These are phyloP conservation scores for Fonsecaea erecta DNA, from an alignment of 2,329 filamentous ascomycete species.

Conservation along the genomic window DNA sequence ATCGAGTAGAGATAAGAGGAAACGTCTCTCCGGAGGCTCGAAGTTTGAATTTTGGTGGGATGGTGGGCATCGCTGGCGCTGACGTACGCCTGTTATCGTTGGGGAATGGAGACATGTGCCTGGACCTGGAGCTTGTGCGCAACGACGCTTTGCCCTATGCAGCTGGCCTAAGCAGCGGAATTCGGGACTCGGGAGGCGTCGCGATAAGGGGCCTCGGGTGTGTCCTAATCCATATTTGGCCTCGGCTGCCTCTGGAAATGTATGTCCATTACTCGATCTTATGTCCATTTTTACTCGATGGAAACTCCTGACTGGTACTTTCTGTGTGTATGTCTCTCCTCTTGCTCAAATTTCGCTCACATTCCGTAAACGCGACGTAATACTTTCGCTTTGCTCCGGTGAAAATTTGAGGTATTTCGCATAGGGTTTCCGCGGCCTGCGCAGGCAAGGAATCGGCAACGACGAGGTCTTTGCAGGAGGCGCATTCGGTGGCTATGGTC, in stretches of 20 bases:
- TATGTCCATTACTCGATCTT: constrained; percentile 34
- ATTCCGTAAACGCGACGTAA: background rate
- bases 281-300: constrained; percentile 35
- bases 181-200: constrained; percentile 1
- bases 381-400: background rate
- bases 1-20: constrained; percentile 34
- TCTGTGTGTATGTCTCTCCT: constrained; percentile 8
- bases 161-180: constrained; percentile 16
- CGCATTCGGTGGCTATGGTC: background rate
- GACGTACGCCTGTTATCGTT: constrained; percentile 28
- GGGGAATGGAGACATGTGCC: constrained; percentile 19
- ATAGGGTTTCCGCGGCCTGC: constrained; percentile 4
- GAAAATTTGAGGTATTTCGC: background rate
- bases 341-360: constrained; percentile 7
- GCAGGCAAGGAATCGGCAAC: background rate
- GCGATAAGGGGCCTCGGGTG: constrained; percentile 23
- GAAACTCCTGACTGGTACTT: constrained; percentile 33
- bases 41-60: constrained; percentile 19
- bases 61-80: constrained; percentile 16
- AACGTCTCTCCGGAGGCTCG: background rate
- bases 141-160: constrained; percentile 12
- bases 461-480: background rate
- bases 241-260: constrained; percentile 11
- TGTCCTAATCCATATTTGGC: constrained; percentile 26
- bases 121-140: background rate